Evolutionary conservation across 192 early-diverging fungal genomes (phyloP), one percentile per base, ranked within the genome.

Genomic region (Podila horticola): DNA sequence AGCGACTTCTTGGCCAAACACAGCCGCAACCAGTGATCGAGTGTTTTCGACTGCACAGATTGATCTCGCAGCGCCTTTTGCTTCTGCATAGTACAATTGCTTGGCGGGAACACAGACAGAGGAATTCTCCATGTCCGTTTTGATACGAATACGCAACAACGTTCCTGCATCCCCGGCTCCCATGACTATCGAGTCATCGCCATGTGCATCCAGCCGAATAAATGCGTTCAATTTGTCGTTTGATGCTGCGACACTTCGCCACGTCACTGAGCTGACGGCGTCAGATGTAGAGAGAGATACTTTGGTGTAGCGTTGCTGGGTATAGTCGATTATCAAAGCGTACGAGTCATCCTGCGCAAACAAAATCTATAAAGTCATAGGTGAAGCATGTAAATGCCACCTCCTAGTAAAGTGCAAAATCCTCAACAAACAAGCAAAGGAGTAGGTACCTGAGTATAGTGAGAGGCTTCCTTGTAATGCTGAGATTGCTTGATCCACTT

Each of bases 401-500:
- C 12, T 45, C 8, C 52, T 17, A 55, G 24, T 19, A n/a, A 55
- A 55, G 17, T 26, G 24, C 24, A 24, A 55, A 55, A 7, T 55
- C 34, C 9, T 36, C 34, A 10, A 55, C 20, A 10, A 11, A 4
- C 24, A 55, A 52, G 24, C 24, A 24, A 24, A 3, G 0, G n/a
- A 11, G 1, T 55, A 26, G 12, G 11, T 55, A 55, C 52, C 52
- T 55, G 52, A 24, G 24, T 11, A 9, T n/a, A 55, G 24, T 26
- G 52, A 11, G n/a, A 26, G 6, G 52, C 20, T 5, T n/a, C 12
- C 6, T 55, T 55, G n/a, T 9, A 55, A 55, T 55, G 24, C 52
- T 55, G 52, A 55, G 52, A n/a, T 26, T 22, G n/a, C 52, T 26
- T 55, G 52, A 55, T 26, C 52, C 52, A 55, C 24, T 55, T 55